Conservation (phyloP, 2,329 filamentous ascomycete species). For the Aspergillus bombycis region DNA sequence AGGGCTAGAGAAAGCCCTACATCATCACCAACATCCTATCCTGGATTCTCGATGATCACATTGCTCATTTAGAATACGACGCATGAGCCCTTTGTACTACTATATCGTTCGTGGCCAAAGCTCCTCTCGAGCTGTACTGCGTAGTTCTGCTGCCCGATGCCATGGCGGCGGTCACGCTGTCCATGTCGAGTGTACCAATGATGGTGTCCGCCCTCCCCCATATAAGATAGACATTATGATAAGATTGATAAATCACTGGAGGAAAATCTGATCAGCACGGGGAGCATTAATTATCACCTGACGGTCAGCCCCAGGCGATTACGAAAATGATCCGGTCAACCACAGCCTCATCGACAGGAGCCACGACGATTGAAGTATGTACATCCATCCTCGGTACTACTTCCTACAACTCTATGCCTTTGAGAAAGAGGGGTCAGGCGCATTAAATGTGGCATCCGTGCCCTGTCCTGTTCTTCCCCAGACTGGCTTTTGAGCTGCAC, state of each 20-base stretch:
- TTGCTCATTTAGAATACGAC: too few relatives aligned
- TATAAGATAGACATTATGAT: background rate
- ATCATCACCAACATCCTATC: background rate
- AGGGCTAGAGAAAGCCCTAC: background rate
- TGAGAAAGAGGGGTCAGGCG: background rate
- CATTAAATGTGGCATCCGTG: background rate
- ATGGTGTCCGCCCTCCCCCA: background rate
- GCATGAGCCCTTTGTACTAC: background rate
- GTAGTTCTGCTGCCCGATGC: background rate
- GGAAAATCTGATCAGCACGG: background rate
- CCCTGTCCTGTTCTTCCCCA: background rate
- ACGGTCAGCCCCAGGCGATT: background rate
- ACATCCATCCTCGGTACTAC: background rate
- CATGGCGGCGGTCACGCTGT: background rate
- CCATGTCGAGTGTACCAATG: background rate
- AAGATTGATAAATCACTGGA: constrained; percentile 7
- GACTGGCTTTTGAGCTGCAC: background rate
- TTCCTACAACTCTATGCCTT: background rate
- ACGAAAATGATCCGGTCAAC: background rate
- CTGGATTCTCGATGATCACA: too few relatives aligned
- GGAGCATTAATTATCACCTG: background rate
- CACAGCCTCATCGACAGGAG: background rate
- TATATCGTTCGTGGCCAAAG: background rate
- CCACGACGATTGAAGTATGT: background rate
- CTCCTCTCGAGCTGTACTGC: background rate